Base-by-base conservation (phyloP, 2,329 filamentous ascomycete genomes). In the Penicillium paneum region DNA sequence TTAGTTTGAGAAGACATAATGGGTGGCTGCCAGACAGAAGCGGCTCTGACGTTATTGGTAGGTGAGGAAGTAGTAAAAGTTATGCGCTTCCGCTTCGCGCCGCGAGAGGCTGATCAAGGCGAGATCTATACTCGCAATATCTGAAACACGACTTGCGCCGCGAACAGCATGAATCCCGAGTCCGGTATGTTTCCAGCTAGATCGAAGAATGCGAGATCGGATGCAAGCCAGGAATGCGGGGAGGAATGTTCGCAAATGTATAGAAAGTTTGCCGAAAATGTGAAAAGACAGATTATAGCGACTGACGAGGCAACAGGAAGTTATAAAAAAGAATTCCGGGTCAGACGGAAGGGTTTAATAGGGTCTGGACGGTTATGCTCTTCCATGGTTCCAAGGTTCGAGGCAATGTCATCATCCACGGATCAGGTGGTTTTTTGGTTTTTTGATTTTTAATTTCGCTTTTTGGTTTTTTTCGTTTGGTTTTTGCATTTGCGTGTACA, bases 1-100 rank as follows among this genome's bases (percentile, higher is more conserved):
- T 89, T 76, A 42, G 83, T 82, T 70, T 90, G 64, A 51, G 70
- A 53, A 51, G 70, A 53, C 72, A 74, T 75, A 51, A 56, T 58
- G 66, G 19, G n/a, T 36, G 12, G 8, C 24, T 43, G 19, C 39
- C 48, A 51, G 49, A 10, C 13, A 28, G 24, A 21, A 8, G 29
- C 21, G 31, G 28, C 3, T 32, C 26, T 31, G 11, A 39, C 2
- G 29, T 39, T 19, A 41, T 48, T 39, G 26, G 38, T 34, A n/a
- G 26, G 17, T 35, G 19, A 46, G 34, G 13, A n/a, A 35, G 29
- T 12, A 40, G n/a, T 24, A n/a, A 21, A 31, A 44, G 28, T 19
- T 35, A 35, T 21, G 35, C 21, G 49, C 42, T 19, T 5, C 3
- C 21, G 49, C 42, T 19, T 5, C 3, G 42, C 26, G 41, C 41